A percentile compares a stretch with the other conserved stretches of the same genome.
Evolutionary conservation across 2,329 filamentous ascomycete species (phyloP).

Genomic region (Sphaerostilbella broomeana): DNA sequence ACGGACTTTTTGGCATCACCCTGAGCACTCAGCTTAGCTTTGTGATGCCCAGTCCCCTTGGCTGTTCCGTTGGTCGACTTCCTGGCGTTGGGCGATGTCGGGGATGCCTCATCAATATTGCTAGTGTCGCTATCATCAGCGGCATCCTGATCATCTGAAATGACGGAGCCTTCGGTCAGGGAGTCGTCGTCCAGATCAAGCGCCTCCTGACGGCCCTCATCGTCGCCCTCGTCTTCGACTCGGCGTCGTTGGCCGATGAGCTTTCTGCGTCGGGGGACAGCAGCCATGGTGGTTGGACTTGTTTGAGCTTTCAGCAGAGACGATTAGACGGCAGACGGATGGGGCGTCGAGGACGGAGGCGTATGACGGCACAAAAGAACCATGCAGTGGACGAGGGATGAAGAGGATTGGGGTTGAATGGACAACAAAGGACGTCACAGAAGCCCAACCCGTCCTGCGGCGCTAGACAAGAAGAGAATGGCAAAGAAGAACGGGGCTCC

Average conservation of each 20-base stretch:
- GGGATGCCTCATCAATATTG: slow-evolving; percentile 51
- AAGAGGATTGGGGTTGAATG: slow-evolving; percentile 7
- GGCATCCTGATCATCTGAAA: slow-evolving; percentile 54
- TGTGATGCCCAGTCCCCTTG: slow-evolving; percentile 28
- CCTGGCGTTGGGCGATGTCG: slow-evolving; percentile 37
- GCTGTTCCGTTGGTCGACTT: slow-evolving; percentile 38
- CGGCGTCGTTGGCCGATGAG: slow-evolving; percentile 61
- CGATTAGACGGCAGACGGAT: slow-evolving; percentile 24
- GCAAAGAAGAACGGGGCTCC: slow-evolving; percentile 10
- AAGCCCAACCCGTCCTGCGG: slow-evolving; percentile 19
- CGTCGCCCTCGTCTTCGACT: slow-evolving; percentile 64
- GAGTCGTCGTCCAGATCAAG: slow-evolving; percentile 60
- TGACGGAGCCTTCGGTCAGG: slow-evolving; percentile 56
- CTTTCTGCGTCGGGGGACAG: slow-evolving; percentile 53
- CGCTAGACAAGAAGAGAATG: slow-evolving; percentile 17
- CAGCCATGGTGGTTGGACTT: slow-evolving; percentile 29
- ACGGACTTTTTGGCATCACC: slow-evolving; percentile 29
- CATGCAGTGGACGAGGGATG: slow-evolving; percentile 22
- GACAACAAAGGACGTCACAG: slow-evolving; percentile 11
- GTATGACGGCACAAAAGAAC: slow-evolving; percentile 21
- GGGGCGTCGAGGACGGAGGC: slow-evolving; percentile 24
- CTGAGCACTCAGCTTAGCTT: slow-evolving; percentile 30
- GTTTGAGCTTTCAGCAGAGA: slow-evolving; percentile 16
- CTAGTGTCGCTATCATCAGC: slow-evolving; percentile 59
- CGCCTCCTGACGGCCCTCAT: slow-evolving; percentile 52